Conservation (phyloP, 345 rosid genomes). For the Dovyalis caffra region DNA sequence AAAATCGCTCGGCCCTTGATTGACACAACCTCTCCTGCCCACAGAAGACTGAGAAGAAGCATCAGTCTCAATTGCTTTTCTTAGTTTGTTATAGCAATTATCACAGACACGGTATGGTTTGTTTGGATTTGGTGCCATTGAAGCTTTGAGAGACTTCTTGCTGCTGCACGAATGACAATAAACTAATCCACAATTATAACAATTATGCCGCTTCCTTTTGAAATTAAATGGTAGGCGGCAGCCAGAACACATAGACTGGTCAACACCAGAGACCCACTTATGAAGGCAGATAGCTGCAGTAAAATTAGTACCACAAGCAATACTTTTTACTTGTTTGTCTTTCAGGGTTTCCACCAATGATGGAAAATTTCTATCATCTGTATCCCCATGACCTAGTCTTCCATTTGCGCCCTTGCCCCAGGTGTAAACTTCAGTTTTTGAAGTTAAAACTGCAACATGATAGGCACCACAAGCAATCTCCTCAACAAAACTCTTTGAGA, state of each 20-base stretch:
- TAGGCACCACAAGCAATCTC: slow-evolving; percentile 96
- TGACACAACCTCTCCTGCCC: slow-evolving; percentile 74
- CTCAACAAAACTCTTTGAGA: slow-evolving; percentile 80
- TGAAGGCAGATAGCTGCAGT: slow-evolving; percentile 98
- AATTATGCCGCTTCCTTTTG: slow-evolving; percentile 75
- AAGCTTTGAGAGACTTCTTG: slow-evolving; percentile 87
- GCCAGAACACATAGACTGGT: slow-evolving; percentile 98
- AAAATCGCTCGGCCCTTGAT: slow-evolving; percentile 53
- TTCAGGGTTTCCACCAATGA: slow-evolving; percentile 75
- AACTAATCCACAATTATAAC: slow-evolving; percentile 85
- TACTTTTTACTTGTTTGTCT: slow-evolving; percentile 96
- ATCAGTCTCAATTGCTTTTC: slow-evolving; percentile 68
- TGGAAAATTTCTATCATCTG: slow-evolving; percentile 80
- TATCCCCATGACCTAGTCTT: slow-evolving; percentile 91
- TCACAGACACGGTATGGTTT: slow-evolving; percentile 94
- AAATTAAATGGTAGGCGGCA: slow-evolving; percentile 91
- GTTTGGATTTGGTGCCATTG: slow-evolving; percentile 96
- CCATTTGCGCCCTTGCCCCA: slow-evolving; percentile 99
- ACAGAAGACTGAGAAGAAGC: slow-evolving; percentile 63
- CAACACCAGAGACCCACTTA: slow-evolving; percentile 92
- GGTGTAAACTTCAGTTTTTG: slow-evolving; percentile 88
- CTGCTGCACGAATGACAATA: slow-evolving; percentile 95
- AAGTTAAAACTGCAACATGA: slow-evolving; percentile 92
- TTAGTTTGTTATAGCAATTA: slow-evolving; percentile 73
- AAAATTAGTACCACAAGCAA: slow-evolving; percentile 88